phyloP scores from a whole-genome alignment of 345 rosid genomes.

The Cardamine chenopodiifolia region DNA sequence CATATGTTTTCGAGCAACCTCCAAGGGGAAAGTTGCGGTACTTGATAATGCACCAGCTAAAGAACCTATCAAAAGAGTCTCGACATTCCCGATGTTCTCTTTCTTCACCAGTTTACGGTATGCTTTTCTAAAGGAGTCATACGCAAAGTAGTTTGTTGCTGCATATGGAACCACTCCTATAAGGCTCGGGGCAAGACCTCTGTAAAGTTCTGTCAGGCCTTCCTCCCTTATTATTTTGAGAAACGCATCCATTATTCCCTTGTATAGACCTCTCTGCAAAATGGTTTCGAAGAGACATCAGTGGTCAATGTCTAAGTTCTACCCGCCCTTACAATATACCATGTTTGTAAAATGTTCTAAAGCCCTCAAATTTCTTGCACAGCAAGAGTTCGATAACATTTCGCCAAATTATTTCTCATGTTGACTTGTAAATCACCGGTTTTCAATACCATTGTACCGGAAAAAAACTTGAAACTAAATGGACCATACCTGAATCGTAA shows the following conservation, averaged over 20 bases:
- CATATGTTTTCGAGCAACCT: constrained; percentile 96
- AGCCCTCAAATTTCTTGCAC: constrained; percentile 2
- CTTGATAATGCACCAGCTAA: constrained; percentile 87
- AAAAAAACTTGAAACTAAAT: not conserved
- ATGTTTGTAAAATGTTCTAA: not conserved
- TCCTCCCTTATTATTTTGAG: constrained; percentile 72
- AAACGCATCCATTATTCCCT: constrained; percentile 74
- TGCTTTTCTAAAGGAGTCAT: constrained; percentile 76
- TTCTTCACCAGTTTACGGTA: constrained; percentile 60
- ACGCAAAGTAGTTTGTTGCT: constrained; percentile 86
- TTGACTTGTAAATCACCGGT: not conserved
- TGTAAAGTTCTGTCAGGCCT: constrained; percentile 80
- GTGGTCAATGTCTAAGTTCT: not conserved
- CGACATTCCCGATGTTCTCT: constrained; percentile 77
- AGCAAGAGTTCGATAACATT: not conserved
- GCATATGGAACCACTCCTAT: constrained; percentile 95
- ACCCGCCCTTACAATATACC: not conserved
- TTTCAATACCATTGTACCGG: not conserved
- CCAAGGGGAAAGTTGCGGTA: constrained; percentile 85
- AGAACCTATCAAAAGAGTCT: constrained; percentile 86
- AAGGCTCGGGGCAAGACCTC: constrained; percentile 90
- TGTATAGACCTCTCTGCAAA: constrained; percentile 71
- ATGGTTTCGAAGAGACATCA: not conserved
- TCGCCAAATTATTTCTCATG: not conserved
- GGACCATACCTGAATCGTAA: constrained; percentile 72